Evolutionary conservation across 1,139 yeast genomes (phyloP), one percentile per base, ranked within the genome.

Genomic region (Geotrichum bryndzae): DNA sequence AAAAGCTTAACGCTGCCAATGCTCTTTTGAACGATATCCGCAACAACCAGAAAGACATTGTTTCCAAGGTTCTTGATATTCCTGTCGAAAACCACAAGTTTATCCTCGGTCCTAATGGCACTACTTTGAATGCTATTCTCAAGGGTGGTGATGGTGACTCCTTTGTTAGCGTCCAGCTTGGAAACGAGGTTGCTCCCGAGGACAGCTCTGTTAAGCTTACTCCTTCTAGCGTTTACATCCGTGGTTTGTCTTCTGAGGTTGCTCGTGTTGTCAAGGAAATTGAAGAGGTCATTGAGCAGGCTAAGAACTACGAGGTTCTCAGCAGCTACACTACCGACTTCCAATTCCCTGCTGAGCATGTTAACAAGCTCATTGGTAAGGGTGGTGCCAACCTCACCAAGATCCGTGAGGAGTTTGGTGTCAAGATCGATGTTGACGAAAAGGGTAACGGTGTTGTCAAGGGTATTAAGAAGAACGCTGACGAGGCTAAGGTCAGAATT

Each of bases 321-420:
- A 83, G 86, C 64, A 82, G 83, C 59, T 88, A 82, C 74, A 76
- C 79, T 59, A 74, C 84, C 27, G 77, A 81, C 52, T 76, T 84
- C 67, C 79, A 78, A 54, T 86, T 90, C 70, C 96, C 97, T 64
- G 75, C 84, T 1, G 78, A 81, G 62, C 83, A 84, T 56, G 79
- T 92, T 64, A 82, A 95, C 53, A 86, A 96, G 75, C 80, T 95
- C 62, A 90, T 95, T 74, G 99, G 99, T 68, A 88, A 87, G 73
- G 89, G 84, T 65, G 99, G 99, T 63, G 77, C 89, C 53, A 84
- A 86, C 72, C 77, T 94, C 72, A 82, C 84, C 68, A 78, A 84
- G 60, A 76, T 90, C 67, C 82, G 87, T 68, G 90, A 88, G n/a
- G 88, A 89, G 72, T 90, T 80, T 70, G 92, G 87, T 56, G 91